phyloP scores from a whole-genome alignment of 306 rosid genomes.

The Oemleria cerasiformis region DNA sequence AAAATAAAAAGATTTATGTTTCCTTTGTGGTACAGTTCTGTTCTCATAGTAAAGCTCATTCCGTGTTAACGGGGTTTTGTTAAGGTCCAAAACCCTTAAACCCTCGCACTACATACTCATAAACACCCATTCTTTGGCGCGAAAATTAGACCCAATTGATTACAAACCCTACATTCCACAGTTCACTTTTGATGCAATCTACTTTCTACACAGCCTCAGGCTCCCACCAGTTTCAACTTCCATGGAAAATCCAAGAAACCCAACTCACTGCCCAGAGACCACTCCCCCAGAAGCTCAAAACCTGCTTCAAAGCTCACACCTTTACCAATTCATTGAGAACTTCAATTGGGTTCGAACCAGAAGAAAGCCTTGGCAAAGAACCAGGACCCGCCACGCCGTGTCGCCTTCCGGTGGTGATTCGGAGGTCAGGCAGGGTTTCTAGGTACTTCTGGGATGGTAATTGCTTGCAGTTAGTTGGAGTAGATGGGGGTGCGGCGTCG shows the following conservation, averaged over 20 bases:
- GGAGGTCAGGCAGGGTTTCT: conserved; percentile 54
- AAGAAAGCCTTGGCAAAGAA: conserved; percentile 37
- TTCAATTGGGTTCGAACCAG: conserved; percentile 45
- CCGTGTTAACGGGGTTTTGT: background rate
- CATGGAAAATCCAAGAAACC: conserved; percentile 45
- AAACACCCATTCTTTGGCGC: conserved; percentile 13
- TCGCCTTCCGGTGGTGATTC: conserved; percentile 64
- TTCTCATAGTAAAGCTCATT: too few relatives aligned
- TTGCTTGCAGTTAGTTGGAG: conserved; percentile 50
- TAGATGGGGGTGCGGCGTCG: conserved; percentile 40
- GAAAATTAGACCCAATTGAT: conserved; percentile 15
- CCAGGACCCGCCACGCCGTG: conserved; percentile 24
- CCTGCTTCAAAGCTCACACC: conserved; percentile 21
- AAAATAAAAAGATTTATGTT: too few relatives aligned
- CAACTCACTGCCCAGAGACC: conserved; percentile 16
- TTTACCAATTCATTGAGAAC: conserved; percentile 44
- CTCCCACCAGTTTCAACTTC: conserved; percentile 24
- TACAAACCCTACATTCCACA: conserved; percentile 1
- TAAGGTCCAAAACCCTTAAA: conserved; percentile 5
- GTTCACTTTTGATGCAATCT: conserved; percentile 58
- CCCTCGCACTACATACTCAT: background rate
- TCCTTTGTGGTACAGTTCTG: background rate
- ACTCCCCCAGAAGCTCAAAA: conserved; percentile 24
- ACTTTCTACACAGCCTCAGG: conserved; percentile 37
- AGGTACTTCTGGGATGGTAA: conserved; percentile 73